phyloP scores from a whole-genome alignment of 331 rosid genomes.

The Telfairia occidentalis region DNA sequence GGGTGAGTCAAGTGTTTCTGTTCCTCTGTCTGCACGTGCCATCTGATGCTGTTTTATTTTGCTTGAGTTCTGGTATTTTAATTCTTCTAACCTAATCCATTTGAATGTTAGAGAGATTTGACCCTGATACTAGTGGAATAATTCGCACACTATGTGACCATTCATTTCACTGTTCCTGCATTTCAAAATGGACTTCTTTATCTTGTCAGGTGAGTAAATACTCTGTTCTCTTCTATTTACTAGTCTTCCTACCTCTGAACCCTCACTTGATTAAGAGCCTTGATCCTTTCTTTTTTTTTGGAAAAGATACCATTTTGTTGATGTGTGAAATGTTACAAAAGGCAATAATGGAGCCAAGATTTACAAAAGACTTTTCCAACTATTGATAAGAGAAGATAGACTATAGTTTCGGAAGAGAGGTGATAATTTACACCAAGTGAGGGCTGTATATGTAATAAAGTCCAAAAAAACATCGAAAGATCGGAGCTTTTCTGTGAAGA shows the following conservation, averaged over 20 bases:
- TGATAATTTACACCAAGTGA: too few relatives aligned
- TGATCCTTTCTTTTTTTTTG: too few relatives aligned
- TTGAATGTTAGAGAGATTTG: constrained; percentile 69
- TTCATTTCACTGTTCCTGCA: constrained; percentile 84
- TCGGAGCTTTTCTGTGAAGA: too few relatives aligned
- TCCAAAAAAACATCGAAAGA: too few relatives aligned
- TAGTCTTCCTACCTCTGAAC: background rate
- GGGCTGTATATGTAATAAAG: too few relatives aligned
- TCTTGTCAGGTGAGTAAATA: constrained; percentile 69
- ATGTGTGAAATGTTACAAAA: too few relatives aligned
- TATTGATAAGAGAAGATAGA: too few relatives aligned
- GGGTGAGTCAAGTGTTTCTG: constrained; percentile 37
- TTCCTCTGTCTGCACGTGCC: background rate
- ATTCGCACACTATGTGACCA: constrained; percentile 72
- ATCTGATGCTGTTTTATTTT: background rate
- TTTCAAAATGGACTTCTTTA: constrained; percentile 82
- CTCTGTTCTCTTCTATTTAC: constrained; percentile 8
- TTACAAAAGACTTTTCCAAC: too few relatives aligned
- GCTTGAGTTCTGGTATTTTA: background rate
- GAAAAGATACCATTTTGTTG: too few relatives aligned
- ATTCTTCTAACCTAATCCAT: constrained; percentile 10
- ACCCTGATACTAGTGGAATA: constrained; percentile 88
- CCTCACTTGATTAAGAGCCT: background rate
- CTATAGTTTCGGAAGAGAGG: too few relatives aligned
- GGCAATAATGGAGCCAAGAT: too few relatives aligned